Evolutionary conservation across 257 asterid genomes (phyloP), one percentile per base, ranked within the genome.

Genomic region (Datura wrightii): DNA sequence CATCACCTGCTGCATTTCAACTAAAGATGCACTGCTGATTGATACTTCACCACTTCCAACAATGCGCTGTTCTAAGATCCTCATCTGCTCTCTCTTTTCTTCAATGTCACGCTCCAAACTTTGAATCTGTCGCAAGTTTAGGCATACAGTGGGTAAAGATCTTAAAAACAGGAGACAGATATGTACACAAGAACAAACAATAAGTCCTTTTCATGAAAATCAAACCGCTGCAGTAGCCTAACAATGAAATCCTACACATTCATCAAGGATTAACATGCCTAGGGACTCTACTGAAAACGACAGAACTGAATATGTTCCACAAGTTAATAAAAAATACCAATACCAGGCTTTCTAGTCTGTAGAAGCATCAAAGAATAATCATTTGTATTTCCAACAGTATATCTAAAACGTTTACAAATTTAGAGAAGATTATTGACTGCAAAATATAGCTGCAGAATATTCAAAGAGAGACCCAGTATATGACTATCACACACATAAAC

Each of bases 1-100:
- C 67, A 66, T 63, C 72, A 97, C 99, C 99, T 97, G 97, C 89
- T 97, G 98, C 98, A 93, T 92, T 91, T 97, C 98, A 85, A 89
- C 93, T 71, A 93, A 86, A 80, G 99, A 93, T 53, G 99, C 93
- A 88, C 90, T 93, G 84, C 92, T 91, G 86, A 89, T 92, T 44
- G 99, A 95, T 67, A 94, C 91, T 92, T 97, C 96, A 82, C 98
- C 94, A 87, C 93, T 91, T 87, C 93, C 99, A 83, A 88, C 93
- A 78, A 97, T 95, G 7, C 94, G 96, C 81, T 92, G 97, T 88
- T 97, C 99, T 82, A 97, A 87, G 69, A 89, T 86, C 86, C 88
- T 89, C 98, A 95, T 93, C 89, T 93, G 99, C 88, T 84, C 90
- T 88, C 88, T 93, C 89, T 97, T 97, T 86, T 91, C 98, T 84